Conservation (phyloP, 2,329 filamentous ascomycete species). For the Phialocephala sp. region DNA sequence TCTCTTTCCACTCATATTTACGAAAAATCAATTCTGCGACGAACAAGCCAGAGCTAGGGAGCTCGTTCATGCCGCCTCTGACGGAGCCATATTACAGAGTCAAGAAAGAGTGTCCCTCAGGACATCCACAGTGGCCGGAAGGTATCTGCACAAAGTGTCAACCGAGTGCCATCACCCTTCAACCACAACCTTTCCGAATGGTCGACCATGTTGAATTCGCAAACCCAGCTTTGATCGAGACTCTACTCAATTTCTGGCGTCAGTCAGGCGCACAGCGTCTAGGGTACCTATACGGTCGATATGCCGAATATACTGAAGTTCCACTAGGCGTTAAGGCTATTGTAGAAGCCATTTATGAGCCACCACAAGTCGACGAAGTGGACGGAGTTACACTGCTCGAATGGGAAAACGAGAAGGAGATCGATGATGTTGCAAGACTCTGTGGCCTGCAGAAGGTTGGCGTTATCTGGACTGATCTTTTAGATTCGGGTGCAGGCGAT, state of each 20-base stretch:
- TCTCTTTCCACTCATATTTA: slow-evolving; percentile 93
- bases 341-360: slow-evolving; percentile 96
- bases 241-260: slow-evolving; percentile 91
- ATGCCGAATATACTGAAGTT: slow-evolving; percentile 89
- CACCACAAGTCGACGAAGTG: slow-evolving; percentile 85
- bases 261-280: slow-evolving; percentile 82
- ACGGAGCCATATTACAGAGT: slow-evolving; percentile 93
- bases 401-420: slow-evolving; percentile 83
- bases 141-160: slow-evolving; percentile 99
- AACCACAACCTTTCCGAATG: slow-evolving; percentile 93
- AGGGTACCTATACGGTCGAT: slow-evolving; percentile 89
- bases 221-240: slow-evolving; percentile 81
- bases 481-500: slow-evolving; percentile 80
- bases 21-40: slow-evolving; percentile 95
- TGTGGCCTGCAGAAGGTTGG: slow-evolving; percentile 90
- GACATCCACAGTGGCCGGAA: slow-evolving; percentile 91
- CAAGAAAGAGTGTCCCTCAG: slow-evolving; percentile 85
- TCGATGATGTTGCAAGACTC: slow-evolving; percentile 79
- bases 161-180: slow-evolving; percentile 92
- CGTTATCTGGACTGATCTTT: slow-evolving; percentile 91
- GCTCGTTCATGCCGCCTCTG: slow-evolving; percentile 94
- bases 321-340: slow-evolving; percentile 94
- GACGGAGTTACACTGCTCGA: slow-evolving; percentile 86
- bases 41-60: slow-evolving; percentile 92
- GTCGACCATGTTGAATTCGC: slow-evolving; percentile 98